These are phyloP conservation scores for Picea sitchensis DNA, from an alignment of 75 land plant genomes.

Conservation along the genomic window DNA sequence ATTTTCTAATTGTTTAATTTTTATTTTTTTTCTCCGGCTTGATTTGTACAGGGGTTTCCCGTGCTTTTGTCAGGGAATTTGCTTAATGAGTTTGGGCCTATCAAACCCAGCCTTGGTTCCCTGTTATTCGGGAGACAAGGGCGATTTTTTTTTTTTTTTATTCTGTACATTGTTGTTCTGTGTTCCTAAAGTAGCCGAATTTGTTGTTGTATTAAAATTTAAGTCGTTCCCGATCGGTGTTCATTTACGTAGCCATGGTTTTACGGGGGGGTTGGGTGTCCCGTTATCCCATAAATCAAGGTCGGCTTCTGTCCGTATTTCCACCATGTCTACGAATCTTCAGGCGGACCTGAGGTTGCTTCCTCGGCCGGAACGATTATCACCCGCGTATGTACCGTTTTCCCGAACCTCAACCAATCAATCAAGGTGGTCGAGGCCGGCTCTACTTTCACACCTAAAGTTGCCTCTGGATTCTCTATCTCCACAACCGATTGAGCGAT, in stretches of 20 bases:
- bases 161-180: not conserved
- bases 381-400: no score
- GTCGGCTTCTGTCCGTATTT: not conserved
- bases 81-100: not conserved
- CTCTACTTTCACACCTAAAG: not conserved
- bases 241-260: not conserved
- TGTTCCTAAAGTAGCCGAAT: not conserved
- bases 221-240: not conserved
- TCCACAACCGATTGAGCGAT: not conserved
- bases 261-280: not conserved
- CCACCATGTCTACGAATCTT: no score
- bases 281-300: not conserved
- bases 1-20: no score
- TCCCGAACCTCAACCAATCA: no score
- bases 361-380: no score
- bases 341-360: no score
- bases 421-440: no score
- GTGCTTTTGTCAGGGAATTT: not conserved
- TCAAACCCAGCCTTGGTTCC: conserved; percentile 36
- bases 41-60: not conserved
- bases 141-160: not conserved
- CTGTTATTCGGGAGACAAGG: conserved; percentile 54
- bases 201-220: not conserved
- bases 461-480: not conserved
- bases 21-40: no score